These are phyloP conservation scores for Astrothelium subdiscretum DNA, from an alignment of 495 filamentous ascomycete genomes.

Conservation along the genomic window DNA sequence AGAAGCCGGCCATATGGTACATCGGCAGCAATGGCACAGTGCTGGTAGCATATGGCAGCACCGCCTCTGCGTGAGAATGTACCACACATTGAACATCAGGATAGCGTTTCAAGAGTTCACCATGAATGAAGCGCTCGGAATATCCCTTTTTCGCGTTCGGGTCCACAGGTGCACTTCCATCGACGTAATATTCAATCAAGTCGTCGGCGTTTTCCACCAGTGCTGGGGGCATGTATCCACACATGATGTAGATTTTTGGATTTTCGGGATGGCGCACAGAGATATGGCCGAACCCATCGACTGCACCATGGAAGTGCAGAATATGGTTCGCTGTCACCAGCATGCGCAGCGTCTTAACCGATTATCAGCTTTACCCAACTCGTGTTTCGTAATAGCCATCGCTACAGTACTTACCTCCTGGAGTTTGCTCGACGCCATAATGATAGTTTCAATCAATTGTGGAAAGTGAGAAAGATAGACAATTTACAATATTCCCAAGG, in stretches of 20 bases:
- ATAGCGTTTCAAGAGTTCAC: slow-evolving; percentile 20
- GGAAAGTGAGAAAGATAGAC: not conserved
- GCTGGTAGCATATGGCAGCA: not conserved
- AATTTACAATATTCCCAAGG: not conserved
- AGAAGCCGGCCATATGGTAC: not conserved
- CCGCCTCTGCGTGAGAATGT: not conserved
- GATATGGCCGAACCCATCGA: not conserved
- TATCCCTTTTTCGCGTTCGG: not conserved
- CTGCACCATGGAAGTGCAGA: not conserved
- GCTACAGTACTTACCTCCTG: not conserved
- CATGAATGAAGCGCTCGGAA: slow-evolving; percentile 2
- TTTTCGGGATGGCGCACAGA: not conserved
- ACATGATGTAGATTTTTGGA: not conserved
- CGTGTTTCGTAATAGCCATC: not conserved
- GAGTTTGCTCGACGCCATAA: not conserved
- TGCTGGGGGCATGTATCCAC: not conserved
- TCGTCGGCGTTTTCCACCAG: not conserved
- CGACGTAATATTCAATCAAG: not conserved
- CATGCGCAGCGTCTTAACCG: not conserved
- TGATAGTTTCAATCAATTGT: not conserved
- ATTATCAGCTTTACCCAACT: not conserved
- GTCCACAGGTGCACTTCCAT: not conserved
- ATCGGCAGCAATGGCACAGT: not conserved
- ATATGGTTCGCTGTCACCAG: not conserved
- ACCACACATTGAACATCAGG: not conserved